Evolutionary conservation across 768 basidiomycete species (phyloP).

Genomic region (Sistotremastrum suecicum): DNA sequence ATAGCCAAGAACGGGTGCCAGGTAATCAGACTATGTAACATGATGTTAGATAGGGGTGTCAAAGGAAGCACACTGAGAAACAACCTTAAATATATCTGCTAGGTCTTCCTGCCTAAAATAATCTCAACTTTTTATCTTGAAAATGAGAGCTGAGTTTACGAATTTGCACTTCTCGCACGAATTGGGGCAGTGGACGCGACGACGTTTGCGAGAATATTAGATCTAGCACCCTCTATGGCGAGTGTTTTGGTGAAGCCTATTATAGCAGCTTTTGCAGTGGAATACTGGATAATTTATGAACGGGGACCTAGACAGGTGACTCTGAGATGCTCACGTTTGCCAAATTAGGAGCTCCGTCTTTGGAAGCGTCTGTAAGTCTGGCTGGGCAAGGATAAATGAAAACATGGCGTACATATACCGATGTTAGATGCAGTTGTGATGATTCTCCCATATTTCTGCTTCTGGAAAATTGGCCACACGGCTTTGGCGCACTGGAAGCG

Average conservation of each 20-base stretch:
- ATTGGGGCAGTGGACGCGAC: conserved; percentile 84
- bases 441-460: conserved; percentile 93
- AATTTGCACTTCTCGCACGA: conserved; percentile 80
- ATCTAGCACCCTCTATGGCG: conserved; percentile 83
- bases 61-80: not conserved
- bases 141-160: conserved; percentile 23
- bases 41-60: not conserved
- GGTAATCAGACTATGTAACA: conserved; percentile 60
- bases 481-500: conserved; percentile 70
- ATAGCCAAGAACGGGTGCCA: conserved; percentile 88
- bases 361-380: not conserved
- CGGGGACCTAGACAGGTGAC: not conserved
- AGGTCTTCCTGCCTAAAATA: conserved; percentile 56
- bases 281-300: conserved; percentile 37
- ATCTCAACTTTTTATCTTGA: not conserved
- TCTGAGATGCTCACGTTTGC: conserved; percentile 44
- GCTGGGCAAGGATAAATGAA: not conserved
- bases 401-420: conserved; percentile 64
- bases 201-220: conserved; percentile 79
- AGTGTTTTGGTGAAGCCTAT: conserved; percentile 83
- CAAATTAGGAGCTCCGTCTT: conserved; percentile 93
- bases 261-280: conserved; percentile 86
- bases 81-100: conserved; percentile 80
- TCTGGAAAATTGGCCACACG: conserved; percentile 92
- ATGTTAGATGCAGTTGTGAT: conserved; percentile 89